These are phyloP conservation scores for Amylostereum areolatum DNA, from an alignment of 1,284 basidiomycete species.

Conservation along the genomic window DNA sequence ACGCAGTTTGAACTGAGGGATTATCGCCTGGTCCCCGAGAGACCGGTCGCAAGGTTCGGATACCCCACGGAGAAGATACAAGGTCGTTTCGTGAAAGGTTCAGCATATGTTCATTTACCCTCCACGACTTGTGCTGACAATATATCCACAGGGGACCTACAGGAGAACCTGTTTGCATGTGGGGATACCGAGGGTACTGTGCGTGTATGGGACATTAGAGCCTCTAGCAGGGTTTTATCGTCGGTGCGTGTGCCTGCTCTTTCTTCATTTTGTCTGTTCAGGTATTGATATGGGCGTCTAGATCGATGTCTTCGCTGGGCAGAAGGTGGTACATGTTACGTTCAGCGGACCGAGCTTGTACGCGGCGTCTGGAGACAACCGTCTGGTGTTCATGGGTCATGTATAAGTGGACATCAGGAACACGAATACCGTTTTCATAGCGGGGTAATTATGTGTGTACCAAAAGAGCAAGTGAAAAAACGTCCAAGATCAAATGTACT, in stretches of 20 bases:
- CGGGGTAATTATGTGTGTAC: too few relatives aligned
- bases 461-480: too few relatives aligned
- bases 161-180: slow-evolving; percentile 32
- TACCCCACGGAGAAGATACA: slow-evolving; percentile 30
- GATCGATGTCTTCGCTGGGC: slow-evolving; percentile 27
- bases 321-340: slow-evolving; percentile 32
- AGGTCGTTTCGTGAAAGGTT: slow-evolving; percentile 41
- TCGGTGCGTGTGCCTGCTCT: slow-evolving; percentile 19
- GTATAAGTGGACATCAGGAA: too few relatives aligned
- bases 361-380: slow-evolving; percentile 31
- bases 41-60: slow-evolving; percentile 38
- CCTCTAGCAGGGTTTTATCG: slow-evolving; percentile 20
- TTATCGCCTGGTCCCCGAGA: slow-evolving; percentile 29
- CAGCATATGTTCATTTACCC: slow-evolving; percentile 1
- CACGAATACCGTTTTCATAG: too few relatives aligned
- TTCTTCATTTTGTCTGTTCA: background rate
- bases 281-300: slow-evolving; percentile 7
- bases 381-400: background rate
- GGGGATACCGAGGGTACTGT: slow-evolving; percentile 38
- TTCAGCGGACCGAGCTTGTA: slow-evolving; percentile 26
- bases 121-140: too few relatives aligned
- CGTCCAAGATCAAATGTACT: too few relatives aligned
- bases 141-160: slow-evolving; percentile 20
- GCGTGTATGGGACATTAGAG: slow-evolving; percentile 45
- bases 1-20: slow-evolving; percentile 48